Evolutionary conservation across 1,284 basidiomycete genomes (phyloP).

Genomic region (Sporisorium reilianum): DNA sequence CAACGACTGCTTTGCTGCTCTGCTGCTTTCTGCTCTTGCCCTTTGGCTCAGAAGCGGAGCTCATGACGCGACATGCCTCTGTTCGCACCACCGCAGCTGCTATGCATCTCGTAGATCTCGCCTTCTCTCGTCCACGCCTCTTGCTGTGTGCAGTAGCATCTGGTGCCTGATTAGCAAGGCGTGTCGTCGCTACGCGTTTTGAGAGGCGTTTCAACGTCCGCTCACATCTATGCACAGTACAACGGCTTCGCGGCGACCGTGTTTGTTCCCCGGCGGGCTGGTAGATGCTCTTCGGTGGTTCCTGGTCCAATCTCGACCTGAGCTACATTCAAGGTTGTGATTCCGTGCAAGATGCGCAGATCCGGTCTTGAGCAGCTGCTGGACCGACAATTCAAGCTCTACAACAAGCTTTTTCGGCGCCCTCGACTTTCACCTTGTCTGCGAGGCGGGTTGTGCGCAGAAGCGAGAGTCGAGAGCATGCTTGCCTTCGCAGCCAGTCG

Average conservation of each 20-base stretch:
- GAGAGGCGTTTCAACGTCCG: constrained; percentile 1
- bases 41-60: background rate
- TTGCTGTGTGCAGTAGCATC: no score
- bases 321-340: background rate
- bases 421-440: background rate
- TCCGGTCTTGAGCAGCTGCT: background rate
- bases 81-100: background rate
- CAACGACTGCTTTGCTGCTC: no score
- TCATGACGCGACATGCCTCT: constrained; percentile 1
- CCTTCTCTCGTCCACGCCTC: background rate
- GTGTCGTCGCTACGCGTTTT: background rate
- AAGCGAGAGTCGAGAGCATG: background rate
- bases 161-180: background rate
- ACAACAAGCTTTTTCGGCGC: background rate
- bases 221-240: background rate
- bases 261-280: background rate
- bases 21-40: no score
- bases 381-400: background rate
- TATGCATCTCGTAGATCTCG: constrained; percentile 12
- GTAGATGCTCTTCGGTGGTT: constrained; percentile 11
- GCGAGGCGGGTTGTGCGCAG: background rate
- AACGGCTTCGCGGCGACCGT: constrained; percentile 11
- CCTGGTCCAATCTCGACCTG: background rate
- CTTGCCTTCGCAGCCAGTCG: background rate
- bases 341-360: background rate